Base-by-base conservation (phyloP, 75 land plant genomes). In the Isoetes taiwanensis region DNA sequence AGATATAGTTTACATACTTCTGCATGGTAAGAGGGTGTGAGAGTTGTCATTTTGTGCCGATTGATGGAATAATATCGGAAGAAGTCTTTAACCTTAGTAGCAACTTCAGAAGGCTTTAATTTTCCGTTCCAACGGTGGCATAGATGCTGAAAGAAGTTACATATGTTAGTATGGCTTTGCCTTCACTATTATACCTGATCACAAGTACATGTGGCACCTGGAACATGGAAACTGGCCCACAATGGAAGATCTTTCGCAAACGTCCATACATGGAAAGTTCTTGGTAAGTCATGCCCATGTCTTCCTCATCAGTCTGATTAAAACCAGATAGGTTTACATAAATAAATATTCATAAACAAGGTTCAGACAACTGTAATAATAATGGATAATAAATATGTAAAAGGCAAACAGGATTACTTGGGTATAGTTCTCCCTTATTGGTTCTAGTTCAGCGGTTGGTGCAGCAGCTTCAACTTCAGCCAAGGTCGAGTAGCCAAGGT, bases 251-350 rank as follows among this genome's bases (percentile, higher is more conserved):
- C 65, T 88, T 94, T 1, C 90, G 71, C 61, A 94, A 64, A 31
- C 99, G 79, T n/a, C 99, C 99, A 62, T 94, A 94, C 58, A 84
- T 76, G 11, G 86, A 84, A 32, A 94, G 76, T 62, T 94, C 99
- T 67, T 94, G 90, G 59, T 94, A 94, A 29, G 99, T 94, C 99
- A 94, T 94, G 14, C 99, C 99, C 99, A 94, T 94, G 61, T 94
- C 99, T 14, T 75, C 85, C 71, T 94, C 99, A 70, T 94, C 99
- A 57, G 81, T 68, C 99, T 93, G 81, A 32, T 28, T n/a, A n/a
- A n/a, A n/a, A n/a, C n/a, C n/a, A n/a, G n/a, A n/a, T n/a, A n/a
- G n/a, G n/a, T n/a, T n/a, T n/a, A n/a, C n/a, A n/a, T n/a, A n/a
- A n/a, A n/a, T n/a, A n/a, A n/a, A n/a, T n/a, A n/a, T n/a, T n/a